Percentiles rank a stretch among this genome's conserved stretches.
Conservation (phyloP, 2,329 filamentous ascomycete genomes). For the Ambrosiella cleistominuta region DNA sequence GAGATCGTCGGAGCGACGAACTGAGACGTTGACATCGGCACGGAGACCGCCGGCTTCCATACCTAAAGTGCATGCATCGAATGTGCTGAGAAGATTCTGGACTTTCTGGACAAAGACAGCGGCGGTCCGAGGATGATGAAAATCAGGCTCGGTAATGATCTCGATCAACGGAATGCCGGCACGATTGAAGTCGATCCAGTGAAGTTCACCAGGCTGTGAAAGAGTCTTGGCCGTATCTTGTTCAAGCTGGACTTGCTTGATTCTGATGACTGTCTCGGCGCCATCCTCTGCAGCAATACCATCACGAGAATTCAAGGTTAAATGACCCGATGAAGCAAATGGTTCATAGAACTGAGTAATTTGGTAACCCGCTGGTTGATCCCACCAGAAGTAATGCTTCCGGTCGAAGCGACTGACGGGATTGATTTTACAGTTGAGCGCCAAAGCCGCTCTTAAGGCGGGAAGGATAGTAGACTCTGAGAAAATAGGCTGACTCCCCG, state of each 20-base stretch:
- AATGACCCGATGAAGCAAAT: constrained; percentile 49
- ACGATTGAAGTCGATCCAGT: constrained; percentile 85
- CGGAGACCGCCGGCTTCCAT: constrained; percentile 87
- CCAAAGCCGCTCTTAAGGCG: constrained; percentile 75
- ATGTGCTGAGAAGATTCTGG: constrained; percentile 59
- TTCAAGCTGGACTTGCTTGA: constrained; percentile 91
- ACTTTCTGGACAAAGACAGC: constrained; percentile 80
- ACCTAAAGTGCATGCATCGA: constrained; percentile 72
- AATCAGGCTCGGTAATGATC: constrained; percentile 80
- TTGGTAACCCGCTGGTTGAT: constrained; percentile 91
- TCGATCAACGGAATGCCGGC: constrained; percentile 83
- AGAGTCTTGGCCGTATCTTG: constrained; percentile 95
- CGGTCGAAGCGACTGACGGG: constrained; percentile 70
- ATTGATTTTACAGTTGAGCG: constrained; percentile 65
- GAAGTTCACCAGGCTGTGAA: constrained; percentile 51
- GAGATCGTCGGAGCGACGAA: constrained; percentile 36
- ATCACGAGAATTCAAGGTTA: constrained; percentile 57
- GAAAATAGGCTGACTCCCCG: constrained; percentile 74
- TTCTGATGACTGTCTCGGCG: constrained; percentile 52
- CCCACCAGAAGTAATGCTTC: constrained; percentile 99
- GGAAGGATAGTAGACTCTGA: constrained; percentile 71
- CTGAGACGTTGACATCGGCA: constrained; percentile 90
- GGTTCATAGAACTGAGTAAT: constrained; percentile 89
- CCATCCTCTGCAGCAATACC: constrained; percentile 63
- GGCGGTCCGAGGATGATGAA: constrained; percentile 73